phyloP scores from a whole-genome alignment of 1,284 basidiomycete genomes.

The Rhodotorula glutinis region DNA sequence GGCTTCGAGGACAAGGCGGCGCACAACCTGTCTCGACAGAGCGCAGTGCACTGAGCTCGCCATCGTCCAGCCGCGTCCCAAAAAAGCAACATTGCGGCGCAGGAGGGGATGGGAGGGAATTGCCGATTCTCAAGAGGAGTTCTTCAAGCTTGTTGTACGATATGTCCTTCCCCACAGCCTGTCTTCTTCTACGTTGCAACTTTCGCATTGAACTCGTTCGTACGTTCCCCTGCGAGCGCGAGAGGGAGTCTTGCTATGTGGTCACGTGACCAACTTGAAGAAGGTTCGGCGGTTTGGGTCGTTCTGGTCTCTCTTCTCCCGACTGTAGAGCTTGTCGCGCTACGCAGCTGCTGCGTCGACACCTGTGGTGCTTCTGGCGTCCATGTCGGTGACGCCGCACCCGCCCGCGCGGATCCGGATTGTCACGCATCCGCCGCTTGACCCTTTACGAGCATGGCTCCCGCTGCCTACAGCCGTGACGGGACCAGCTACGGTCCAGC shows the following conservation, averaged over 20 bases:
- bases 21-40: slow-evolving; percentile 24
- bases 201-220: neutral
- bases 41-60: slow-evolving; percentile 6
- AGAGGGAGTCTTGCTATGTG: neutral
- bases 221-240: neutral
- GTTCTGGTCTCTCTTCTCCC: neutral
- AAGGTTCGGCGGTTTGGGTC: too few relatives aligned
- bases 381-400: slow-evolving; percentile 13
- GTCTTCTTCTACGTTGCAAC: too few relatives aligned
- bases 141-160: neutral
- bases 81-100: too few relatives aligned
- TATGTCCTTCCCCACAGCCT: neutral
- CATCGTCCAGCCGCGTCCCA: neutral
- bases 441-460: slow-evolving; percentile 26
- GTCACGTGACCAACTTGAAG: too few relatives aligned
- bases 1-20: slow-evolving; percentile 24
- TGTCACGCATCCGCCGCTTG: slow-evolving; percentile 23
- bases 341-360: neutral
- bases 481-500: slow-evolving; percentile 3
- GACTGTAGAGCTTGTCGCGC: neutral
- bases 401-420: slow-evolving; percentile 28
- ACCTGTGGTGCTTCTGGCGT: neutral
- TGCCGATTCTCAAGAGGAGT: neutral
- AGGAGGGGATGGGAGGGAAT: too few relatives aligned
- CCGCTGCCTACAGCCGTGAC: slow-evolving; percentile 9